These are phyloP conservation scores for Neofusicoccum kwambonambiense DNA, from an alignment of 2,329 filamentous ascomycete genomes.

Conservation along the genomic window DNA sequence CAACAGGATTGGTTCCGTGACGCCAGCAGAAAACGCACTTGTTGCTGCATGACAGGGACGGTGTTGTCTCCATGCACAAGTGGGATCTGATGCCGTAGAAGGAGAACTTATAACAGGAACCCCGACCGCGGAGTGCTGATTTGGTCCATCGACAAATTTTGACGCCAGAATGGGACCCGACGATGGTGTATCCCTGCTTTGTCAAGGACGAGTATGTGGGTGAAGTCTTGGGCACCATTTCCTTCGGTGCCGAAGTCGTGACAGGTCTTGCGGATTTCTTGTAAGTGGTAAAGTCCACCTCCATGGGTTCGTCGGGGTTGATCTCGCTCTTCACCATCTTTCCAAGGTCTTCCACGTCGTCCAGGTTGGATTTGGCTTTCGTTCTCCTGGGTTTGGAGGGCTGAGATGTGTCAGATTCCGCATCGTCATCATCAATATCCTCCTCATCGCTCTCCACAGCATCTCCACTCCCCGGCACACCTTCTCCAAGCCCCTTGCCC, in stretches of 20 bases:
- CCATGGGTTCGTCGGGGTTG: conserved; percentile 53
- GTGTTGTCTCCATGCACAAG: conserved; percentile 97
- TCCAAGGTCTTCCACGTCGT: conserved; percentile 84
- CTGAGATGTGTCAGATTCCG: conserved; percentile 24
- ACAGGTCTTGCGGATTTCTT: conserved; percentile 50
- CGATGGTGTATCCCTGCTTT: conserved; percentile 94
- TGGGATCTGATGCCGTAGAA: conserved; percentile 97
- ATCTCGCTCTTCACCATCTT: conserved; percentile 50
- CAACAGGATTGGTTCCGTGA: conserved; percentile 94
- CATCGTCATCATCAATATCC: conserved; percentile 53
- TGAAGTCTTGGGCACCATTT: conserved; percentile 91
- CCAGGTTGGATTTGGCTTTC: conserved; percentile 49
- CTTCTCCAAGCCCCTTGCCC: conserved; percentile 58
- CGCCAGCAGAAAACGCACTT: conserved; percentile 99
- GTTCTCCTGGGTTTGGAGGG: conserved; percentile 38
- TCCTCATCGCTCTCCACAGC: conserved; percentile 79
- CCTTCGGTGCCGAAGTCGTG: conserved; percentile 56
- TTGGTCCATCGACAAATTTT: conserved; percentile 99
- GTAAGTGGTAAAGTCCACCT: conserved; percentile 84
- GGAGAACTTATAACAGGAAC: conserved; percentile 95
- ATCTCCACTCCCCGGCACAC: conserved; percentile 78
- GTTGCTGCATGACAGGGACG: conserved; percentile 92
- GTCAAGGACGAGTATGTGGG: conserved; percentile 87
- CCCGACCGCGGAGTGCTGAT: conserved; percentile 86
- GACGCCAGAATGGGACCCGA: conserved; percentile 92